These are phyloP conservation scores for Periconia sp. DNA, from an alignment of 2,329 filamentous ascomycete genomes.

Conservation along the genomic window DNA sequence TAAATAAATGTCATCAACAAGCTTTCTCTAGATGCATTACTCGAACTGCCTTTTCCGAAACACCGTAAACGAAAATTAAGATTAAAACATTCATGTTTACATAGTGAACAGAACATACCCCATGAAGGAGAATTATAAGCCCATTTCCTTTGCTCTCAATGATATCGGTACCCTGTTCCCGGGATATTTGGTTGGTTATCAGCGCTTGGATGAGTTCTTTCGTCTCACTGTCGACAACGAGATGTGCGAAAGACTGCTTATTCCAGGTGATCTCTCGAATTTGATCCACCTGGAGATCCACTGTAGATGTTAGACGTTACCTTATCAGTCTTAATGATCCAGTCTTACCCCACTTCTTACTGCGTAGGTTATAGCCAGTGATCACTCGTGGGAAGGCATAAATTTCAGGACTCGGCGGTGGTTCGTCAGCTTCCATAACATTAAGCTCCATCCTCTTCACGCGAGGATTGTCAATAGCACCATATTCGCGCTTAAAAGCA, in stretches of 20 bases:
- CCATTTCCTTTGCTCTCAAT: slow-evolving; percentile 58
- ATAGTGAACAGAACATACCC: too few species aligned
- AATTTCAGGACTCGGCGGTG: too few species aligned
- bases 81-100: too few species aligned
- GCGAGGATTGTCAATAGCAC: too few species aligned
- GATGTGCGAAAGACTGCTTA: slow-evolving; percentile 10
- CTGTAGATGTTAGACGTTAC: slow-evolving; percentile 1
- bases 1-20: too few species aligned
- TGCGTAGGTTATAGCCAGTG: slow-evolving; percentile 5
- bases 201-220: slow-evolving; percentile 17
- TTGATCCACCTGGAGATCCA: slow-evolving; percentile 12
- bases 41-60: too few species aligned
- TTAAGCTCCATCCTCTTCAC: too few species aligned
- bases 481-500: slow-evolving; percentile 45
- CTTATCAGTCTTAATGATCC: background rate
- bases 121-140: slow-evolving; percentile 57
- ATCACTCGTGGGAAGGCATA: slow-evolving; percentile 15
- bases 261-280: slow-evolving; percentile 14
- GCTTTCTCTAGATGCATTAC: too few species aligned
- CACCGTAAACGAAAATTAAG: too few species aligned
- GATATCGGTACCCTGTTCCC: slow-evolving; percentile 11
- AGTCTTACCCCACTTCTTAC: slow-evolving; percentile 14
- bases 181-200: slow-evolving; percentile 8
- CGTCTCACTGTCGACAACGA: slow-evolving; percentile 7
- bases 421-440: too few species aligned